A percentile compares a stretch with the other conserved stretches of the same genome.
Conservation (phyloP, 1,139 yeast genomes). For the Suhomyces kunorum region DNA sequence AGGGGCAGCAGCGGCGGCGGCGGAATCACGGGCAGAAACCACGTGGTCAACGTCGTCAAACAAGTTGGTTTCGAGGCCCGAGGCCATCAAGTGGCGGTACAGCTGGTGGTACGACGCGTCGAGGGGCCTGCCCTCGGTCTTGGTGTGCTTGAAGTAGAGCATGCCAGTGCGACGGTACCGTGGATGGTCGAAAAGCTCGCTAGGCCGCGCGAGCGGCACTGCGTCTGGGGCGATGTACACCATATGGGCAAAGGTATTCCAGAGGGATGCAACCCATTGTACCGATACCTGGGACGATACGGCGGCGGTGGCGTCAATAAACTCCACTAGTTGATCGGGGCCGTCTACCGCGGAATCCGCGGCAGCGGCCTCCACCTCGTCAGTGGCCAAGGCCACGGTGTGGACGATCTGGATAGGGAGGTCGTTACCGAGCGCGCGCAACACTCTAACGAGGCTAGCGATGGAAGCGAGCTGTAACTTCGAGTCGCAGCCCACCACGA, state of each 20-base stretch:
- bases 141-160: constrained; percentile 22
- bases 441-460: constrained; percentile 29
- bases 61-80: not conserved
- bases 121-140: constrained; percentile 4
- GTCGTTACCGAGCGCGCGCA: constrained; percentile 32
- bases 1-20: no score
- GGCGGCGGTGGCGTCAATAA: constrained; percentile 20
- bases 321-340: constrained; percentile 17
- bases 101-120: not conserved
- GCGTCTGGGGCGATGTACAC: constrained; percentile 24
- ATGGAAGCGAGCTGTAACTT: constrained; percentile 14
- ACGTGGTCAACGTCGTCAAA: no score
- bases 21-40: no score
- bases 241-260: constrained; percentile 24
- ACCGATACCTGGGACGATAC: constrained; percentile 17
- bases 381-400: constrained; percentile 7
- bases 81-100: constrained; percentile 2
- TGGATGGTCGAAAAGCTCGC: constrained; percentile 16
- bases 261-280: constrained; percentile 26
- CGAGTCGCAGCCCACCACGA: constrained; percentile 39
- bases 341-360: constrained; percentile 1
- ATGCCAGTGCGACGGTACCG: constrained; percentile 21
- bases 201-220: constrained; percentile 22
- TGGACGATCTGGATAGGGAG: constrained; percentile 42
- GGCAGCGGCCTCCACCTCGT: constrained; percentile 1